phyloP scores from a whole-genome alignment of 345 rosid genomes.

The Geranium brycei region DNA sequence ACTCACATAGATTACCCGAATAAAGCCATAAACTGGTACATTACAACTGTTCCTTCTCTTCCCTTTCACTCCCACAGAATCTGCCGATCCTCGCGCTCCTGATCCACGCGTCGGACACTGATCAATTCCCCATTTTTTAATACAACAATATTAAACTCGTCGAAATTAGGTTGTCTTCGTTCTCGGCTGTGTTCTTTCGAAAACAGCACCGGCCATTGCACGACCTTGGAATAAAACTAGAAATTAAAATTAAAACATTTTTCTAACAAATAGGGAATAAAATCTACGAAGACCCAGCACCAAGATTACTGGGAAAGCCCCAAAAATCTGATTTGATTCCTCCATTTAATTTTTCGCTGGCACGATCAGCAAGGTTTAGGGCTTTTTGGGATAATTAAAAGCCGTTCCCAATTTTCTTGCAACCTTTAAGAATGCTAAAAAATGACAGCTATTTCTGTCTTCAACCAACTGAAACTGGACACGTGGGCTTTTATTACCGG shows the following conservation, averaged over 20 bases:
- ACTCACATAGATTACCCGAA: background rate
- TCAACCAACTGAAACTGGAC: background rate
- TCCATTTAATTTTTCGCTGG: background rate
- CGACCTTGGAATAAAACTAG: constrained; percentile 13
- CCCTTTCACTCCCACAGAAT: constrained; percentile 15
- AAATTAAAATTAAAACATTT: too few relatives aligned
- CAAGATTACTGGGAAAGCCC: too few relatives aligned
- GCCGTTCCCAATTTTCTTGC: too few relatives aligned
- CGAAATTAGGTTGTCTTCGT: background rate
- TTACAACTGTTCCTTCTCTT: background rate
- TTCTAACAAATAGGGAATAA: too few relatives aligned
- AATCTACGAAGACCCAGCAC: background rate
- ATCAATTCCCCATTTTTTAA: background rate
- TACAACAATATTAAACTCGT: background rate
- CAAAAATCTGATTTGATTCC: background rate
- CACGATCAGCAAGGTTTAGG: too few relatives aligned
- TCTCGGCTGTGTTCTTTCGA: background rate
- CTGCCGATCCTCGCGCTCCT: constrained; percentile 18
- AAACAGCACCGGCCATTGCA: constrained; percentile 26
- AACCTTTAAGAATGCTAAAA: too few relatives aligned
- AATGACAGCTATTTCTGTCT: background rate
- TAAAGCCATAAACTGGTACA: background rate
- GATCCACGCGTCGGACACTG: constrained; percentile 10
- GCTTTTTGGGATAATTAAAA: too few relatives aligned
- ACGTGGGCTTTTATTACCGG: background rate